Evolutionary conservation across 208 protist genomes (phyloP).

Genomic region (Wallacemonas sp.): DNA sequence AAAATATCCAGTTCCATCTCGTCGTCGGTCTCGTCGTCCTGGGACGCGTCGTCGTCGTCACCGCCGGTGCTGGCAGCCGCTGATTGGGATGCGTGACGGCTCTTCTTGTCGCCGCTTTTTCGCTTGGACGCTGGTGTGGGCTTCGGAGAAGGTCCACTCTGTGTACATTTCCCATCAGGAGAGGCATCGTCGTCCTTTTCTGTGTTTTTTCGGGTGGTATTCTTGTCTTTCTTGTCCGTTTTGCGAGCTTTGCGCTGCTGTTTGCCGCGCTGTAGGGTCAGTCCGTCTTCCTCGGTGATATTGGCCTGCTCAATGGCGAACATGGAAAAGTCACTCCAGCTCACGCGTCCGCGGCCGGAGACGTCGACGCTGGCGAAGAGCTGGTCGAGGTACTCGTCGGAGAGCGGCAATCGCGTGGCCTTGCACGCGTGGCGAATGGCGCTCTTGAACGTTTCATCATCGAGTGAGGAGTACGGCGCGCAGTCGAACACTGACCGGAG

Average conservation of each 20-base stretch:
- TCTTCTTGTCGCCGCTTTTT: not conserved
- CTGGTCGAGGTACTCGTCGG: conserved; percentile 22
- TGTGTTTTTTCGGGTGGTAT: too few species aligned
- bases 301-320: conserved; percentile 43
- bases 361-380: conserved; percentile 52
- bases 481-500: conserved; percentile 29
- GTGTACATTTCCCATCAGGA: too few species aligned
- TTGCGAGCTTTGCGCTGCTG: not conserved
- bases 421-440: conserved; percentile 20
- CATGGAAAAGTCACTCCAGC: conserved; percentile 57
- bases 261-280: not conserved
- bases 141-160: too few species aligned
- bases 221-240: not conserved
- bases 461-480: conserved; percentile 15
- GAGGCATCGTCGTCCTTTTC: too few species aligned
- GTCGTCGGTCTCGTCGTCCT: not conserved
- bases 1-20: conserved; percentile 22
- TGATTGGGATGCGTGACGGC: not conserved
- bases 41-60: not conserved
- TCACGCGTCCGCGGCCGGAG: conserved; percentile 34
- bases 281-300: conserved; percentile 1
- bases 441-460: conserved; percentile 29
- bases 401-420: conserved; percentile 12
- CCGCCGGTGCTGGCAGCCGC: not conserved
- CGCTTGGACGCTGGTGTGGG: too few species aligned